phyloP scores from a whole-genome alignment of 257 asterid species.

The Asclepias syriaca region DNA sequence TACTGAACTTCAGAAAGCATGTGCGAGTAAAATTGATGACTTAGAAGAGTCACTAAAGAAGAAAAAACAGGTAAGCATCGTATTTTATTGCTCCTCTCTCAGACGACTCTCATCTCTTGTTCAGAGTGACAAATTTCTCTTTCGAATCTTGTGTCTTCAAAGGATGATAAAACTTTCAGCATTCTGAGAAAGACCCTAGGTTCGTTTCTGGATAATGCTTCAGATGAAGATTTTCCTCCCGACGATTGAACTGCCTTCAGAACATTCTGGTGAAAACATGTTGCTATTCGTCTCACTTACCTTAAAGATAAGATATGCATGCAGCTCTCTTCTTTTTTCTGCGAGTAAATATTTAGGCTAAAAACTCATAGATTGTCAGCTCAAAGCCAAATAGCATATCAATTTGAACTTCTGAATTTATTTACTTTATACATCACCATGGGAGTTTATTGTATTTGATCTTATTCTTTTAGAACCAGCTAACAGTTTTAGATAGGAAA shows the following conservation, averaged over 20 bases:
- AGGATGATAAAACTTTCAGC: conserved; percentile 93
- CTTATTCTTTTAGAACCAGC: neutral
- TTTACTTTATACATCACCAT: neutral
- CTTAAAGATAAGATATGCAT: neutral
- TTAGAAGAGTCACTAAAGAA: conserved; percentile 91
- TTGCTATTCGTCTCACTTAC: neutral
- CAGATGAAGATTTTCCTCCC: conserved; percentile 87
- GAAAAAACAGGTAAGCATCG: conserved; percentile 64
- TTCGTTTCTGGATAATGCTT: conserved; percentile 82
- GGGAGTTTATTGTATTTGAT: neutral
- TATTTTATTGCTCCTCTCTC: neutral
- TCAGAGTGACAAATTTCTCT: conserved; percentile 9
- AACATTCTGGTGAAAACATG: neutral
- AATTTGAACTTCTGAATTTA: neutral
- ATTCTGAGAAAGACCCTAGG: conserved; percentile 76
- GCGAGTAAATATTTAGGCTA: neutral
- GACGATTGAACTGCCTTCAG: conserved; percentile 18
- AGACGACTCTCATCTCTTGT: neutral
- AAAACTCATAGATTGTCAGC: neutral
- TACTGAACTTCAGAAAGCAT: conserved; percentile 68
- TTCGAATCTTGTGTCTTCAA: conserved; percentile 17
- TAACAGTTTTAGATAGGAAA: neutral
- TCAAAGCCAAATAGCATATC: neutral
- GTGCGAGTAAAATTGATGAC: conserved; percentile 55
- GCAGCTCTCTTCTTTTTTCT: neutral